phyloP scores from a whole-genome alignment of 148 eudicot species.

The Linanthus parryae region DNA sequence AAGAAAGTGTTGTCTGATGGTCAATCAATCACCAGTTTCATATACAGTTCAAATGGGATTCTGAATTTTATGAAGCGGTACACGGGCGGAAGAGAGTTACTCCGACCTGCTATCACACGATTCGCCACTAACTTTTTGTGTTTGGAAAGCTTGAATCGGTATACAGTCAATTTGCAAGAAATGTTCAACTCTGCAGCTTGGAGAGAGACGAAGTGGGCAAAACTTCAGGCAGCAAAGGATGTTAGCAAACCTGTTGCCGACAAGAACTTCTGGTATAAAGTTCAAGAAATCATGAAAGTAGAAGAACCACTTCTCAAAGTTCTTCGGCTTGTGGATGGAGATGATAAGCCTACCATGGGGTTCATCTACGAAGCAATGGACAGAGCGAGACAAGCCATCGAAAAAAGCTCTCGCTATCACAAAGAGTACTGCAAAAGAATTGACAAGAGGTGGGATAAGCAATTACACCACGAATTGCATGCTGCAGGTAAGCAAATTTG shows the following conservation, averaged over 20 bases:
- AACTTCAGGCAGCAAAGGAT: background rate
- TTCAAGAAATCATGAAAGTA: background rate
- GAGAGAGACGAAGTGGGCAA: background rate
- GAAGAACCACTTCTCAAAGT: slow-evolving; percentile 1
- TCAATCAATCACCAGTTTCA: slow-evolving; percentile 1
- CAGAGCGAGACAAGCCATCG: background rate
- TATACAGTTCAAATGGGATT: background rate
- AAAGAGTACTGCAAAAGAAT: background rate
- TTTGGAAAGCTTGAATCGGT: background rate
- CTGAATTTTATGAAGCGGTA: background rate
- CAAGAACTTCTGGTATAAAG: background rate
- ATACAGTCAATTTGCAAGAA: background rate
- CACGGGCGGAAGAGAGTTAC: background rate
- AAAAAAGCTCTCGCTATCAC: background rate
- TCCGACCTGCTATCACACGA: background rate
- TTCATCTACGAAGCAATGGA: slow-evolving; percentile 4
- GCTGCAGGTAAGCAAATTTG: background rate
- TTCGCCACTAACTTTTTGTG: slow-evolving; percentile 3
- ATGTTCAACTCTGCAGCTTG: background rate
- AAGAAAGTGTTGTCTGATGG: background rate
- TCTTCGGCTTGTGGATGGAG: background rate
- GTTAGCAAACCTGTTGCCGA: background rate
- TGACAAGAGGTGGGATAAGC: background rate
- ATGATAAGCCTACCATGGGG: slow-evolving; percentile 1
- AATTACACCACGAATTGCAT: background rate